Conservation (phyloP, 1,139 yeast species). For the Taphrina pruni region DNA sequence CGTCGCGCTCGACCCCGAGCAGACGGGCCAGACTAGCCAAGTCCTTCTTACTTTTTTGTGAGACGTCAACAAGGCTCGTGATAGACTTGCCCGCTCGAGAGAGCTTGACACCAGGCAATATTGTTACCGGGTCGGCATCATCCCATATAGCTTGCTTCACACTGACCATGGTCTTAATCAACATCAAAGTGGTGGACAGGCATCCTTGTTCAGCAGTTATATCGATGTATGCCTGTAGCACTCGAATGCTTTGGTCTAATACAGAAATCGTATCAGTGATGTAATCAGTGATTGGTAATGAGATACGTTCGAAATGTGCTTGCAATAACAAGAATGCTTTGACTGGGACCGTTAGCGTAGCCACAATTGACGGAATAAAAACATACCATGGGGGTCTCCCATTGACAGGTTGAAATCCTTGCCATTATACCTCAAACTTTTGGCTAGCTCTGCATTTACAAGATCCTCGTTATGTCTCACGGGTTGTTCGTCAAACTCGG, state of each 20-base stretch:
- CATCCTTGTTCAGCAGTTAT: conserved; percentile 85
- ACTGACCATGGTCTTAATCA: conserved; percentile 79
- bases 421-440: conserved; percentile 75
- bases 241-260: conserved; percentile 90
- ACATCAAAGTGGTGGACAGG: conserved; percentile 62
- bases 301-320: conserved; percentile 82
- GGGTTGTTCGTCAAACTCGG: conserved; percentile 73
- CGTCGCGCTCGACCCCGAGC: neutral
- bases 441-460: conserved; percentile 87
- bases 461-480: conserved; percentile 58
- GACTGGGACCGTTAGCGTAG: conserved; percentile 53
- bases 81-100: conserved; percentile 39
- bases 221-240: conserved; percentile 84
- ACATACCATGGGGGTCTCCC: conserved; percentile 53
- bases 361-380: neutral
- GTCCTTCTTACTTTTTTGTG: conserved; percentile 48
- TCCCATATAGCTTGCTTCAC: conserved; percentile 88
- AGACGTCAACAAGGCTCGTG: conserved; percentile 41
- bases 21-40: conserved; percentile 47
- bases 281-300: conserved; percentile 93
- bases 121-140: conserved; percentile 71
- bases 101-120: conserved; percentile 70
- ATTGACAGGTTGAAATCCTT: conserved; percentile 62
- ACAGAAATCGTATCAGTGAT: conserved; percentile 92
- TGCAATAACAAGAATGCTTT: conserved; percentile 84